phyloP scores from a whole-genome alignment of 2,329 filamentous ascomycete genomes.

The Microascus cirrosus region DNA sequence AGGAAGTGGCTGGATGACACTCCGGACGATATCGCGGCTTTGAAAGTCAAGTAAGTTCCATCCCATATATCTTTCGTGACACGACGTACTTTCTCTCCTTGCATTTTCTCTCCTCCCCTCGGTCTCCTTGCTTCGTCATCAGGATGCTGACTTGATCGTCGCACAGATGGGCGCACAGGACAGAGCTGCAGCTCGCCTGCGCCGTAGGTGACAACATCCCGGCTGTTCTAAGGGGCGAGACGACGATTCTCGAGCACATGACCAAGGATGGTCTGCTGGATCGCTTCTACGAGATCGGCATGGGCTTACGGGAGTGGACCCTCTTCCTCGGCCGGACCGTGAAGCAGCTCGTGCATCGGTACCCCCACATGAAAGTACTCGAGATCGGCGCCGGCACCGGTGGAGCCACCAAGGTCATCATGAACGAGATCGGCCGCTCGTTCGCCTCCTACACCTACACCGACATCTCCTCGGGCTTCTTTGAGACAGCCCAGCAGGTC shows the following conservation, averaged over 20 bases:
- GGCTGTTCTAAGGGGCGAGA: conserved; percentile 17
- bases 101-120: too few relatives aligned
- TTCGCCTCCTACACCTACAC: conserved; percentile 23
- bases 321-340: too few relatives aligned
- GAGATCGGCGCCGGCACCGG: conserved; percentile 29
- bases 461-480: conserved; percentile 24
- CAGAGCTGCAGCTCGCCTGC: conserved; percentile 14
- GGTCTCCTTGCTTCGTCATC: too few relatives aligned
- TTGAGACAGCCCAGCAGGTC: conserved; percentile 12
- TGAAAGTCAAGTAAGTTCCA: not conserved
- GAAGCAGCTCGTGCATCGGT: too few relatives aligned
- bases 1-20: conserved; percentile 7
- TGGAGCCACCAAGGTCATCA: conserved; percentile 19
- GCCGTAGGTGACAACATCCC: conserved; percentile 19
- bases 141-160: too few relatives aligned
- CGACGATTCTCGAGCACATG: conserved; percentile 20
- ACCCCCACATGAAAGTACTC: conserved; percentile 16
- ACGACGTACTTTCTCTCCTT: too few relatives aligned
- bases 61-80: too few relatives aligned
- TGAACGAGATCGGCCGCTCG: conserved; percentile 13
- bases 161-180: conserved; percentile 6
- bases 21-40: conserved; percentile 1
- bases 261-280: conserved; percentile 11
- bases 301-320: too few relatives aligned
- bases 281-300: too few relatives aligned